Evolutionary conservation across 2,329 filamentous ascomycete species (phyloP).

Genomic region (Neocucurbitaria cava): DNA sequence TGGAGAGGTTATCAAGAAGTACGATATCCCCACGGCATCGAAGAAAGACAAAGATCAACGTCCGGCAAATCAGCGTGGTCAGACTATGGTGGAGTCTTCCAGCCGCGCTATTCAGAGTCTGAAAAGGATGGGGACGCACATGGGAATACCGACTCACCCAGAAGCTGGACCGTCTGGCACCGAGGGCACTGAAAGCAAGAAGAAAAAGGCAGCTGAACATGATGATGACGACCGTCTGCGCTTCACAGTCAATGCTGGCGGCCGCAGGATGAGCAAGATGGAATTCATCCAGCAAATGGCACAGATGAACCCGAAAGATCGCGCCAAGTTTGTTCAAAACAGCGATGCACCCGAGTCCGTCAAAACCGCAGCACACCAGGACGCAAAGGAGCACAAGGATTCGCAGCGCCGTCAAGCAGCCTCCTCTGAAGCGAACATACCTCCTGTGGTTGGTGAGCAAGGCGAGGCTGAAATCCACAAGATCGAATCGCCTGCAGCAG

Average conservation of each 20-base stretch:
- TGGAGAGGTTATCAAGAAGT: constrained; percentile 85
- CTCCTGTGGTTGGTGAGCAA: constrained; percentile 42
- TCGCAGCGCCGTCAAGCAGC: constrained; percentile 34
- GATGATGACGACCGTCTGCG: constrained; percentile 75
- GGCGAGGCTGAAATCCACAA: constrained; percentile 43
- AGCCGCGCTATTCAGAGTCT: constrained; percentile 53
- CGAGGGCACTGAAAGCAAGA: constrained; percentile 26
- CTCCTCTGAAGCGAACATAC: constrained; percentile 32
- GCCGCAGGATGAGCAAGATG: constrained; percentile 77
- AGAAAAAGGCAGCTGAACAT: constrained; percentile 48
- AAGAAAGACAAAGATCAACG: constrained; percentile 44
- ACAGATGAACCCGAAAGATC: constrained; percentile 71
- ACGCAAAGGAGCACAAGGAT: constrained; percentile 49
- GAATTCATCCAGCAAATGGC: constrained; percentile 80
- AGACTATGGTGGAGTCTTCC: constrained; percentile 38
- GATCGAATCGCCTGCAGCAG: constrained; percentile 36
- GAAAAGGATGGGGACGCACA: constrained; percentile 62
- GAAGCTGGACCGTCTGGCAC: constrained; percentile 33
- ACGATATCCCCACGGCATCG: constrained; percentile 69
- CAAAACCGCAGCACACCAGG: constrained; percentile 55
- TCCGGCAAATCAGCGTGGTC: constrained; percentile 36
- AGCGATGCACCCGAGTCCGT: constrained; percentile 56
- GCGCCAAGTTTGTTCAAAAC: constrained; percentile 58
- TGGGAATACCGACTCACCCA: constrained; percentile 49
- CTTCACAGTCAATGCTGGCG: constrained; percentile 77